Evolutionary conservation across 305 asterid genomes (phyloP), one percentile per base, ranked within the genome.

Genomic region (Rubia balearica): DNA sequence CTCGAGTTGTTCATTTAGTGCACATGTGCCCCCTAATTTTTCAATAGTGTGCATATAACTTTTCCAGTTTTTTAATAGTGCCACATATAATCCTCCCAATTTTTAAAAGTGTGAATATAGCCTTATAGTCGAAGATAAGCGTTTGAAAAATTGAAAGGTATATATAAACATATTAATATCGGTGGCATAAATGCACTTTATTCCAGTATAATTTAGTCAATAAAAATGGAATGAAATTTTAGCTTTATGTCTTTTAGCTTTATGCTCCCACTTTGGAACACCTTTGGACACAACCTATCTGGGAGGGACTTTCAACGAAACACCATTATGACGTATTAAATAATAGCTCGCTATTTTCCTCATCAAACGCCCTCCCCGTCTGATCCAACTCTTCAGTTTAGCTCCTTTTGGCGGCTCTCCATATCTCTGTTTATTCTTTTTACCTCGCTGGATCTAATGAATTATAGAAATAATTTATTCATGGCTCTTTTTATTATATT

Each of bases 241-340:
- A 74, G 83, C 86, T 82, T 83, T 87, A 81, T 81, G 78, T 77
- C 85, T 85, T 81, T 83, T 76, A 75, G 80, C 86, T 81, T 84
- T 81, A 77, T 82, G 80, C 85, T 77, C 81, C 81, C 73, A 83
- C 90, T 81, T 82, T 82, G 53, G 67, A 75, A 77, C 76, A 76
- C 81, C 81, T 84, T 81, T 77, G 46, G 75, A 79, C 85, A 72
- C 75, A 76, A 75, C 81, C 87, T 69, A 77, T 76, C 87, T 84
- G 65, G 85, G 79, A 69, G 33, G 41, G 61, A 74, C 77, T 75
- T 75, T 73, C 67, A 36, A 83, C 74, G 79, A 62, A 76, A 80
- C 67, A 65, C 72, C 53, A 74, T 77, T 19, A 80, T 79, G 85
- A 83, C 84, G 75, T 85, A 85, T 51, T 42, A 17, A 81, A 82